Conservation (phyloP, 2,329 filamentous ascomycete genomes). For the Zelopaecilomyces penicillatus region DNA sequence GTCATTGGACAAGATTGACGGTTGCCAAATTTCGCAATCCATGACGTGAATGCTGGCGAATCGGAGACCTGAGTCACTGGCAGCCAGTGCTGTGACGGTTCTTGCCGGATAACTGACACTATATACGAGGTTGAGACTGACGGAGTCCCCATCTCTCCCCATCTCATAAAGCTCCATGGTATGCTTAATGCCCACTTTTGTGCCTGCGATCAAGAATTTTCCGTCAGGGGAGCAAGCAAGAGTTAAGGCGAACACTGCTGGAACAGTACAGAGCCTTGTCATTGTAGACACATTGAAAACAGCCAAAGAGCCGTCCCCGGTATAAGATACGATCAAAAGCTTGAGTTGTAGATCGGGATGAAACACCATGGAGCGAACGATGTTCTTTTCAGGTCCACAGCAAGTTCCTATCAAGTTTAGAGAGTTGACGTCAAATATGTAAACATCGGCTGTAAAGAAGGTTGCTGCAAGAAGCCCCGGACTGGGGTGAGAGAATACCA, state of each 20-base stretch:
- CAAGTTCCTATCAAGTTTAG: neutral
- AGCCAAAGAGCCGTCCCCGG: neutral
- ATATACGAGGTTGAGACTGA: neutral
- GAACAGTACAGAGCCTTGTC: neutral
- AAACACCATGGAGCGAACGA: slow-evolving; percentile 1
- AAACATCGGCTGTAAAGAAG: neutral
- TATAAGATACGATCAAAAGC: neutral
- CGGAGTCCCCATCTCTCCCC: neutral
- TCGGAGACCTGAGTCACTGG: neutral
- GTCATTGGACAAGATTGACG: neutral
- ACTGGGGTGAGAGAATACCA: neutral
- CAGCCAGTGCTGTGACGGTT: neutral
- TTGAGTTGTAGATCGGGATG: neutral
- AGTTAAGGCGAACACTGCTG: neutral
- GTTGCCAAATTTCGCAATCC: slow-evolving; percentile 4
- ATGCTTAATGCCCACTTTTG: neutral
- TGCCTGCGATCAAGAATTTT: neutral
- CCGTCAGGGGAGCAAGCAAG: slow-evolving; percentile 2
- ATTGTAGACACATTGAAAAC: neutral
- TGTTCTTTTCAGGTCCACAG: neutral
- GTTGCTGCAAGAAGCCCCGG: neutral
- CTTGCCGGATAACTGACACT: neutral
- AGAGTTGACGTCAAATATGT: neutral
- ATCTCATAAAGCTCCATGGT: slow-evolving; percentile 2
- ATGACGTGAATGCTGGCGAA: slow-evolving; percentile 1